Base-by-base conservation (phyloP, 441 rosid genomes). In the Croton setiger region DNA sequence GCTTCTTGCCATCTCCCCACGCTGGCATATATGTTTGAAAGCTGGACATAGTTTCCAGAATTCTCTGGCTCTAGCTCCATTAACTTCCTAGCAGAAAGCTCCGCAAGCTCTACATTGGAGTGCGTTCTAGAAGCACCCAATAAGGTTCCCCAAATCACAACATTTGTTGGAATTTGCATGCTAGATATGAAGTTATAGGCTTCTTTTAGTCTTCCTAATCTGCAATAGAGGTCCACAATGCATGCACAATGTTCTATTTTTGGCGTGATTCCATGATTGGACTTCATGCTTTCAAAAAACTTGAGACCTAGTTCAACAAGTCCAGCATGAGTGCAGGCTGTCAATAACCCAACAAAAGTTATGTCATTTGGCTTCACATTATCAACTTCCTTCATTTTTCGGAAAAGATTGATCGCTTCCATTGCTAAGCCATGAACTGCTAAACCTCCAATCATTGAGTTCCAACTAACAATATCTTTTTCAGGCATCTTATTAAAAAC, bases 381-480 rank as follows among this genome's bases (percentile, higher is more conserved):
- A 15, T 27, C 58, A 21, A 7, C 53, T 35, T 56, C 20, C 9
- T 54, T 56, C 71, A 67, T 67, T 44, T 56, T 44, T n/a, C 12
- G 7, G 8, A 21, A 55, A 55, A 55, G 63, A 43, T 2, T 7
- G 5, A 67, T 55, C 13, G 63, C 71, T 14, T 55, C 63, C 43
- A 18, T 27, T 41, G 63, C 71, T n/a, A 23, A 52, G 21, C 63
- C 71, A 43, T 67, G 55, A 41, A 57, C 41, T 11, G 63, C 71
- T 14, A 67, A 31, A 14, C 71, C 71, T 20, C 3, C 39, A 10
- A 67, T 67, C 63, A 43, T 56, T 4, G 63, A 39, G 41, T 67
- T 67, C 63, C 71, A 67, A 56, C 43, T 41, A 55, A 41, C 71
- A 39, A 55, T 56, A 67, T 67, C 71, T 44, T 54, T 67, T 27